These are phyloP conservation scores for Alternaria triticina DNA, from an alignment of 2,329 filamentous ascomycete species.

Conservation along the genomic window DNA sequence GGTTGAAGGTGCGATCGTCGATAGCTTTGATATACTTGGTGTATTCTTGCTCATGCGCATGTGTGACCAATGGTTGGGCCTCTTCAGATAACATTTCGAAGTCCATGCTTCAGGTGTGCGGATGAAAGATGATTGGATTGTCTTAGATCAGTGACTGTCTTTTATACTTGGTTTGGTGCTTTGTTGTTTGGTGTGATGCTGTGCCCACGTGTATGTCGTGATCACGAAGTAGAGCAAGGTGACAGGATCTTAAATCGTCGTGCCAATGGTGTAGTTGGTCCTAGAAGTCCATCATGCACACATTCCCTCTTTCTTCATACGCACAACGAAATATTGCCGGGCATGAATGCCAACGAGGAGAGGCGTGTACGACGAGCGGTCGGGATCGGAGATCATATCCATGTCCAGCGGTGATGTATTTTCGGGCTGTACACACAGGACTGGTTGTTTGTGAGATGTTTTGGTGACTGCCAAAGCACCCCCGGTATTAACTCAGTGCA, in stretches of 20 bases:
- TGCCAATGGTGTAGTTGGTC: background rate
- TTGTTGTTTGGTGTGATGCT: background rate
- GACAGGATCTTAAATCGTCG: background rate
- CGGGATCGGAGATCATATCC: background rate
- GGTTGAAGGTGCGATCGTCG: too few species aligned
- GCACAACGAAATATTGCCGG: too few species aligned
- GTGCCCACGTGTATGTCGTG: background rate
- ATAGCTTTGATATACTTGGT: too few species aligned
- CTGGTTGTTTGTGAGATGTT: accelerated
- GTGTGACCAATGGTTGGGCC: too few species aligned
- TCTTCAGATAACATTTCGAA: too few species aligned
- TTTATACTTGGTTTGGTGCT: background rate
- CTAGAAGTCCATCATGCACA: too few species aligned
- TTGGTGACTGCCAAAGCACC: background rate
- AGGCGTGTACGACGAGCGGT: background rate
- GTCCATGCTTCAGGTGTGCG: too few species aligned
- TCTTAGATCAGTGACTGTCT: too few species aligned
- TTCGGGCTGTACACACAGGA: background rate
- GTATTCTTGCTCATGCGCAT: too few species aligned
- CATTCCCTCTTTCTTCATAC: too few species aligned
- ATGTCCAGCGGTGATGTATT: background rate
- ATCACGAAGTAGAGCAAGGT: background rate
- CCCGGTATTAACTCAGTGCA: background rate
- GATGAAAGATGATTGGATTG: too few species aligned
- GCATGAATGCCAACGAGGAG: background rate